Conservation (phyloP, 2,329 filamentous ascomycete genomes). For the Cladorrhinum sp. region DNA sequence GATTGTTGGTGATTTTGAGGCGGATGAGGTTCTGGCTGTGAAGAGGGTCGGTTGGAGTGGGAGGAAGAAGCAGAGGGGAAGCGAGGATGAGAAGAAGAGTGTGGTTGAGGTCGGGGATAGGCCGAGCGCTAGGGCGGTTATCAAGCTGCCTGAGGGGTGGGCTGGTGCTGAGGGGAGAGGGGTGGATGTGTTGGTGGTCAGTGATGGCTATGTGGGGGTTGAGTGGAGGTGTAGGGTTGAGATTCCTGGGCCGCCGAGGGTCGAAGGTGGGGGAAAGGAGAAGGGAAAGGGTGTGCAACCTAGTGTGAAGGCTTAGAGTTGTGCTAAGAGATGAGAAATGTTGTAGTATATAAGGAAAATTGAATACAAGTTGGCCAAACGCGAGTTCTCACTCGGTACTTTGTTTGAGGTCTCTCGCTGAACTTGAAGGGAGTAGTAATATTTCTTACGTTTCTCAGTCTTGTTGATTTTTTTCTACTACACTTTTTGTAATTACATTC, state of each 20-base stretch:
- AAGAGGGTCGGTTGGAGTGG: slow-evolving; percentile 77
- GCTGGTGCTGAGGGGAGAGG: slow-evolving; percentile 49
- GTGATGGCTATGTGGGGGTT: slow-evolving; percentile 84
- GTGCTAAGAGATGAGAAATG: background rate
- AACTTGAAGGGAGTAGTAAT: too few relatives aligned
- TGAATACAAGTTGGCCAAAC: too few relatives aligned
- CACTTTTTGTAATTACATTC: too few relatives aligned
- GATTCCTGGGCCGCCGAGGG: slow-evolving; percentile 48
- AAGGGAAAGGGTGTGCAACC: slow-evolving; percentile 1
- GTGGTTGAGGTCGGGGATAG: slow-evolving; percentile 41
- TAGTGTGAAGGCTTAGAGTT: background rate
- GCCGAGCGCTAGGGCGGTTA: slow-evolving; percentile 52
- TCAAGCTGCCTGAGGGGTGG: slow-evolving; percentile 57
- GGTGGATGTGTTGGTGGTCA: slow-evolving; percentile 73
- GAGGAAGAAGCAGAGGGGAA: slow-evolving; percentile 25
- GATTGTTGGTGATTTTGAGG: slow-evolving; percentile 63
- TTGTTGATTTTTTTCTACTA: too few relatives aligned
- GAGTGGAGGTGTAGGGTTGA: slow-evolving; percentile 49
- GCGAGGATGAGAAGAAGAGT: slow-evolving; percentile 21
- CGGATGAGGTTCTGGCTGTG: slow-evolving; percentile 77
- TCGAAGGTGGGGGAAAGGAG: slow-evolving; percentile 41
- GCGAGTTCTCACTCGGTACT: too few relatives aligned
- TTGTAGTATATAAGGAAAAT: too few relatives aligned
- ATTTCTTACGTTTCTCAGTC: too few relatives aligned
- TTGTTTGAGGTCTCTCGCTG: too few relatives aligned